Base-by-base conservation (phyloP, 2,329 filamentous ascomycete genomes). In the Cercospora sp. region DNA sequence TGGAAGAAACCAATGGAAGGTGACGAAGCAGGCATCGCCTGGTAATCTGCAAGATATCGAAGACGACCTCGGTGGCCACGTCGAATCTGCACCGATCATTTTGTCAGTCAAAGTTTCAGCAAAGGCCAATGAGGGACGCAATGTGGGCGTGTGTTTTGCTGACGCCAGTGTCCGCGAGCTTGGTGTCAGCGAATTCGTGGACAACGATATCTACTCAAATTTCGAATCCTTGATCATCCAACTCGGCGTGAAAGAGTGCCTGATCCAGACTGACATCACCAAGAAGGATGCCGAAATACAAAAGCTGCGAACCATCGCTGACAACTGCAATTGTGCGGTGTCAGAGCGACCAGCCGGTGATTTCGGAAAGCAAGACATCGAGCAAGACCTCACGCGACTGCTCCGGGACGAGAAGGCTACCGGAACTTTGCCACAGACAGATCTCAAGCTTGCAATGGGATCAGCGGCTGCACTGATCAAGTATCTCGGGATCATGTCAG, bases 121-220 rank as follows among this genome's bases (percentile, higher is more conserved):
- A n/a, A 96, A 91, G 78, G 92, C 93, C 1, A 87, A 87, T 0
- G 94, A 98, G 78, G 92, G 91, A 5, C 87, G 95, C 57, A 92
- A 87, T 72, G 91, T 99, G 0, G 95, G 95, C 8, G 94, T 99
- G 5, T 98, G 95, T 81, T 99, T 99, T 78, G 96, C 95, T 7
- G 95, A 99, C 83, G 95, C 96, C 0, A 97, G 93, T 73, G 94
- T 98, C 28, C 87, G 95, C 62, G 95, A 99, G 82, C 86, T 99
- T 2, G 95, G 95, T 8, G 93, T 99, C 64, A 97, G 92, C 83
- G 96, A 99, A 78, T 99, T 99, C 73, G 87, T 97, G n/a, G 95
- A 99, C 84, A 99, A 98, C 77, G 95, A 99, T 78, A 85, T 97
- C 9, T 99, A 96, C 82, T 98, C 94, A 63, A 99, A 99, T 79